phyloP scores from a whole-genome alignment of 2,329 filamentous ascomycete species.

The Hypoxylon sp. region DNA sequence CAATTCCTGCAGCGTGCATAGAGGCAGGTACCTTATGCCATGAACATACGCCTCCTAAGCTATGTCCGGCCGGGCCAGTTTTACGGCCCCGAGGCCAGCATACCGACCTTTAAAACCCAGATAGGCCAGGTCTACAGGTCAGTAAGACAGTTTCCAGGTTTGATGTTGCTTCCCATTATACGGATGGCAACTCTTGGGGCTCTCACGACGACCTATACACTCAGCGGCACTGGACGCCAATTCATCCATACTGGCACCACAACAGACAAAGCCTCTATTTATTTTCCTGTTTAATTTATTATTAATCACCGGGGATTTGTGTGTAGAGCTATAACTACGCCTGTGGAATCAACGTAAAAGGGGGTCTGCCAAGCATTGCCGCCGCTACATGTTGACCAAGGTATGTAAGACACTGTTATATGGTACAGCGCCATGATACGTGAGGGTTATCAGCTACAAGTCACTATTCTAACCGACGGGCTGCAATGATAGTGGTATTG shows the following conservation, averaged over 20 bases:
- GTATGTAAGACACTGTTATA: background rate
- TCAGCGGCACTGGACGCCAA: constrained; percentile 17
- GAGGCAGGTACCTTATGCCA: background rate
- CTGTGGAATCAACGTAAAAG: constrained; percentile 5
- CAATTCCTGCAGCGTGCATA: background rate
- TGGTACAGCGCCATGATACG: background rate
- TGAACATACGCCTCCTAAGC: background rate
- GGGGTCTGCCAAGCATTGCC: constrained; percentile 3
- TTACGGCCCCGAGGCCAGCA: background rate
- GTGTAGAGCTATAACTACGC: constrained; percentile 11
- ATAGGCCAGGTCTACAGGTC: background rate
- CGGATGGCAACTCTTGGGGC: constrained; percentile 22
- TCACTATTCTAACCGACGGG: background rate
- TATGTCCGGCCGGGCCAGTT: background rate
- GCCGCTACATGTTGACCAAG: constrained; percentile 24
- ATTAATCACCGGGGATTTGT: constrained; percentile 22
- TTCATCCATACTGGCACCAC: constrained; percentile 16
- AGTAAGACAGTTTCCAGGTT: background rate
- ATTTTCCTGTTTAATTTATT: constrained; percentile 22
- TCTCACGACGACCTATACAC: constrained; percentile 19
- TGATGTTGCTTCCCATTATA: background rate
- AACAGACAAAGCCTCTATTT: background rate
- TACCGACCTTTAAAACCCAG: background rate
- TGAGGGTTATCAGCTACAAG: background rate
- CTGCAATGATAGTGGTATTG: constrained; percentile 8